Evolutionary conservation across 805 yeast species (phyloP).

Genomic region (Candida nemodendra): DNA sequence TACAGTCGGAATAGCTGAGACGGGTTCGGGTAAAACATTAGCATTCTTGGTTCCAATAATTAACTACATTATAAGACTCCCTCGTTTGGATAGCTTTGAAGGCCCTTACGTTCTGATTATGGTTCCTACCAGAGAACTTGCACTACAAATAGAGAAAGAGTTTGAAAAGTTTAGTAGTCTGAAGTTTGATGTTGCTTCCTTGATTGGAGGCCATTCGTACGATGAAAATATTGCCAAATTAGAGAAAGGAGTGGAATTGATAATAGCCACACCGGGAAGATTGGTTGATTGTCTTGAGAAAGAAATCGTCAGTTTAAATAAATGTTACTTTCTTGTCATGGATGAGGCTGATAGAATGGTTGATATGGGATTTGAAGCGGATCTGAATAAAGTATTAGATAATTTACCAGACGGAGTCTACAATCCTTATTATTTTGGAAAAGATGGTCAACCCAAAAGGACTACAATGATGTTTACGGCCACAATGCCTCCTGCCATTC

Average conservation of each 20-base stretch:
- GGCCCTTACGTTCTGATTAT: slow-evolving; percentile 75
- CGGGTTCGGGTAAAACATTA: slow-evolving; percentile 94
- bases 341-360: slow-evolving; percentile 98
- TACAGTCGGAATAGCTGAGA: slow-evolving; percentile 87
- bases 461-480: slow-evolving; percentile 94
- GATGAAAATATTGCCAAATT: slow-evolving; percentile 66
- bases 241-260: slow-evolving; percentile 66
- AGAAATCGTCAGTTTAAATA: slow-evolving; percentile 56
- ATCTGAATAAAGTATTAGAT: slow-evolving; percentile 59
- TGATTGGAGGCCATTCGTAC: slow-evolving; percentile 89
- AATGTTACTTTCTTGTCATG: slow-evolving; percentile 67
- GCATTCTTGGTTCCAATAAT: slow-evolving; percentile 77
- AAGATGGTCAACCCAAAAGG: slow-evolving; percentile 36
- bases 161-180: slow-evolving; percentile 37
- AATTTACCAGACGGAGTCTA: slow-evolving; percentile 48
- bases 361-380: slow-evolving; percentile 89
- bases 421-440: slow-evolving; percentile 35
- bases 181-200: slow-evolving; percentile 51
- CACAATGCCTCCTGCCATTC: slow-evolving; percentile 78
- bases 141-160: slow-evolving; percentile 77
- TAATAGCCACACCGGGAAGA: slow-evolving; percentile 95
- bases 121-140: slow-evolving; percentile 94
- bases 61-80: slow-evolving; percentile 48
- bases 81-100: slow-evolving; percentile 49
- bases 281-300: slow-evolving; percentile 76